These are phyloP conservation scores for Kuraishia molischiana DNA, from an alignment of 805 yeast genomes.

Conservation along the genomic window DNA sequence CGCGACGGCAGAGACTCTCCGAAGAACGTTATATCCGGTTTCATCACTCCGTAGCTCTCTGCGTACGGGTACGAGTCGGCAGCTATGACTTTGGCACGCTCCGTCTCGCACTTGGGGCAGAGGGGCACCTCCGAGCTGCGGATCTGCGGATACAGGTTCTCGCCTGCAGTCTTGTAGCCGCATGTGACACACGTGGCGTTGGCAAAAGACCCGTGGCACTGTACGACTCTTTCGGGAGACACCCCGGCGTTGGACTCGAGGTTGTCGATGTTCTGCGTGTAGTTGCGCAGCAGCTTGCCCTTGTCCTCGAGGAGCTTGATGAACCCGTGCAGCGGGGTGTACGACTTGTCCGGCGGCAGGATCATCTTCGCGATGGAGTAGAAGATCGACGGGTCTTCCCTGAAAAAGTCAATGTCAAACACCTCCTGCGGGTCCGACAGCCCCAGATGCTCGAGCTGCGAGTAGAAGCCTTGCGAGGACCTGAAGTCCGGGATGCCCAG, in stretches of 20 bases:
- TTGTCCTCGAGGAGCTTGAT: conserved; percentile 65
- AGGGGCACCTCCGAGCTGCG: conserved; percentile 51
- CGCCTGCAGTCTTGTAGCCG: conserved; percentile 55
- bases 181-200: conserved; percentile 80
- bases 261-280: conserved; percentile 88
- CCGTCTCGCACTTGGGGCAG: conserved; percentile 56
- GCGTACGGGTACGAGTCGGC: conserved; percentile 16
- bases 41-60: conserved; percentile 69
- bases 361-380: conserved; percentile 83
- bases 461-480: conserved; percentile 78
- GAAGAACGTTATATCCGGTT: conserved; percentile 89
- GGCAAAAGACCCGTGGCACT: conserved; percentile 92
- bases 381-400: conserved; percentile 68
- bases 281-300: conserved; percentile 70
- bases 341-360: conserved; percentile 59
- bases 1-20: conserved; percentile 73
- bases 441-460: conserved; percentile 57
- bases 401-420: conserved; percentile 64
- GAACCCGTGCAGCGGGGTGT: conserved; percentile 75
- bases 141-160: conserved; percentile 49
- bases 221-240: conserved; percentile 54
- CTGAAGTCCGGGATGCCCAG: conserved; percentile 90
- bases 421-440: conserved; percentile 86
- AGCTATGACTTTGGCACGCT: conserved; percentile 22
- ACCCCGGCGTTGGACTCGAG: conserved; percentile 78